These are phyloP conservation scores for Carex myosuroides DNA, from an alignment of 176 grass and related monocot genomes.

Conservation along the genomic window DNA sequence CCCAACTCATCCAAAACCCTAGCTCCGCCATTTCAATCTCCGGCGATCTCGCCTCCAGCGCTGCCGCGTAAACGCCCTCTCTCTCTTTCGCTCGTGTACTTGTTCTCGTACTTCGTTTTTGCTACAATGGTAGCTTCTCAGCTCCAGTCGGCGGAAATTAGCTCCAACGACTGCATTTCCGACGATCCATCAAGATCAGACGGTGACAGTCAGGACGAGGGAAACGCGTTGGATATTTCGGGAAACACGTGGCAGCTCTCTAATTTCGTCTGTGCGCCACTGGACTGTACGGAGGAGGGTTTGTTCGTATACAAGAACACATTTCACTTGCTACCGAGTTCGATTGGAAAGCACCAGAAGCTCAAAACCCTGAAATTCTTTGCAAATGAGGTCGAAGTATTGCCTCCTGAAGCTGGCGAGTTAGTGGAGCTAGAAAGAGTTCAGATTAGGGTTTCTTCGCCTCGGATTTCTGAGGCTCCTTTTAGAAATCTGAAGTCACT, in stretches of 20 bases:
- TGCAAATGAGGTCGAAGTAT: constrained; percentile 84
- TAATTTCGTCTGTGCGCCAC: constrained; percentile 21
- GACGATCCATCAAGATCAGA: constrained; percentile 31
- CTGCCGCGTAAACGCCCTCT: constrained; percentile 10
- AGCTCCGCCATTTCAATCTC: not conserved
- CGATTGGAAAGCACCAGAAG: constrained; percentile 32
- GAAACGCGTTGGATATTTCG: constrained; percentile 41
- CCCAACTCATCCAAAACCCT: constrained; percentile 44
- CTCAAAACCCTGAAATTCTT: constrained; percentile 92
- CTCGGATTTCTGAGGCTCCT: constrained; percentile 48
- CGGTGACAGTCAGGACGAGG: not conserved
- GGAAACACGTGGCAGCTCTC: constrained; percentile 82
- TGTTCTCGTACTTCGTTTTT: not conserved
- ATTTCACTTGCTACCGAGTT: constrained; percentile 58
- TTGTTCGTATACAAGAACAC: constrained; percentile 77
- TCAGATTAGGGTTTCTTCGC: constrained; percentile 78
- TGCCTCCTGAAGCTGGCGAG: constrained; percentile 55
- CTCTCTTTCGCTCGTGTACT: not conserved
- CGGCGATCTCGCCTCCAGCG: not conserved
- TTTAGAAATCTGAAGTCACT: constrained; percentile 55
- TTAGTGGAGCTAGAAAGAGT: constrained; percentile 64
- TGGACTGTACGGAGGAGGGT: constrained; percentile 29
- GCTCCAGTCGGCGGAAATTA: constrained; percentile 14
- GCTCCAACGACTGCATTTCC: constrained; percentile 16
- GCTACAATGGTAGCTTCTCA: constrained; percentile 13